Base-by-base conservation (phyloP, 2,329 filamentous ascomycete genomes). In the Thelonectria olida region DNA sequence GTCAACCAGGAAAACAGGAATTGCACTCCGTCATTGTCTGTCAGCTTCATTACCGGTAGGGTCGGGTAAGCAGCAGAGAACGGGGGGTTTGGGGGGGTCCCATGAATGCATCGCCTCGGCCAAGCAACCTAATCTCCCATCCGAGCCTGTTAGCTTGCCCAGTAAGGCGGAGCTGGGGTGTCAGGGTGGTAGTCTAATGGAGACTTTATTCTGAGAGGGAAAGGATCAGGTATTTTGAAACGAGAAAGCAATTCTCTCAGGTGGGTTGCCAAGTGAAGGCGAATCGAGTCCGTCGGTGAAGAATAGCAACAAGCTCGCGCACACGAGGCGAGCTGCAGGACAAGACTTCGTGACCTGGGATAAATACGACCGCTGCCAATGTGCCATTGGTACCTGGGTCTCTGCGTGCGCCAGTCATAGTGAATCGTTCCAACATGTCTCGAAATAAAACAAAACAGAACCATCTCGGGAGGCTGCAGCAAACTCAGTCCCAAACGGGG, bases 91-190 rank as follows among this genome's bases (percentile, higher is more conserved):
- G n/a, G n/a, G n/a, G n/a, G n/a, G n/a, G n/a, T n/a, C n/a, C 38
- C 38, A 17, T 20, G 38, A 20, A 41, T 41, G 41, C 55, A 52
- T 58, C 48, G 55, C 56, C 49, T 48, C 56, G 39, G 27, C 48
- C 25, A 19, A 42, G 41, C 39, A 50, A 58, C 54, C 60, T 62
- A 62, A 60, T 63, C 55, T 59, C 48, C 17, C 60, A 39, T 53
- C 39, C 44, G 28, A 49, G 56, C 55, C 39, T 52, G 52, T 63
- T 65, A 63, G 61, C 49, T 31, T 62, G 59, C 55, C 54, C 45
- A 55, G 59, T 23, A 54, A 53, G 62, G 55, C 60, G 39, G 54
- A 57, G 61, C 41, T 39, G 44, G 49, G 44, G 36, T 17, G 41
- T 19, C 13, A 20, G 20, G 42, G 7, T 23, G 17, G 45, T 19